These are phyloP conservation scores for Wallacemonas sp. DNA, from an alignment of 208 protist species.

Conservation along the genomic window DNA sequence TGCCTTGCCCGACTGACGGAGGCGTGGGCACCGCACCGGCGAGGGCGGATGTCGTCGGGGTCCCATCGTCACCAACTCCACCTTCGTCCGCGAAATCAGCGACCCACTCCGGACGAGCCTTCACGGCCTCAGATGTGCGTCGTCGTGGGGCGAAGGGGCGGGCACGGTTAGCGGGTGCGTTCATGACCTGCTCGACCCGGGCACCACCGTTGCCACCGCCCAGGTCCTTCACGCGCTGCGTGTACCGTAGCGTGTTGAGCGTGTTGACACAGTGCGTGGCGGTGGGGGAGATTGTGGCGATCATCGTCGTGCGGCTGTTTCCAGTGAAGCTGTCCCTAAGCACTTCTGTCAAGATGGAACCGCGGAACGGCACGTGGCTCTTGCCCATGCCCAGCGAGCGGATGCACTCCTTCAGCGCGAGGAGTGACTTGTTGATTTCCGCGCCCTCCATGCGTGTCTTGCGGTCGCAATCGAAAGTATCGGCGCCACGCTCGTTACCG, in stretches of 20 bases:
- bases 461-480: slow-evolving; percentile 94
- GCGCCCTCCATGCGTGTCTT: slow-evolving; percentile 97
- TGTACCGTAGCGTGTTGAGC: slow-evolving; percentile 98
- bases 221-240: slow-evolving; percentile 96
- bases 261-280: slow-evolving; percentile 94
- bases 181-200: slow-evolving; percentile 48
- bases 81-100: slow-evolving; percentile 61
- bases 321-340: slow-evolving; percentile 97
- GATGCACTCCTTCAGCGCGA: slow-evolving; percentile 99
- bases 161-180: slow-evolving; percentile 18
- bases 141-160: slow-evolving; percentile 8
- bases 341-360: slow-evolving; percentile 97
- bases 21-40: slow-evolving; percentile 15
- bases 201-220: slow-evolving; percentile 43
- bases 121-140: slow-evolving; percentile 28
- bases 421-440: slow-evolving; percentile 99
- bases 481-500: slow-evolving; percentile 96
- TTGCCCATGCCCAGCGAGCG: slow-evolving; percentile 94
- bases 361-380: slow-evolving; percentile 97
- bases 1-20: slow-evolving; percentile 16
- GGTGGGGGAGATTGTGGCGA: slow-evolving; percentile 95
- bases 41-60: slow-evolving; percentile 1
- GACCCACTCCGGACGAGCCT: slow-evolving; percentile 78
- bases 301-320: slow-evolving; percentile 97
- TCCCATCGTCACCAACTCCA: slow-evolving; percentile 24